Percentiles rank a stretch among this genome's conserved stretches.
These are phyloP conservation scores for Zopfia rhizophila DNA, from an alignment of 2,329 filamentous ascomycete species.

Conservation along the genomic window DNA sequence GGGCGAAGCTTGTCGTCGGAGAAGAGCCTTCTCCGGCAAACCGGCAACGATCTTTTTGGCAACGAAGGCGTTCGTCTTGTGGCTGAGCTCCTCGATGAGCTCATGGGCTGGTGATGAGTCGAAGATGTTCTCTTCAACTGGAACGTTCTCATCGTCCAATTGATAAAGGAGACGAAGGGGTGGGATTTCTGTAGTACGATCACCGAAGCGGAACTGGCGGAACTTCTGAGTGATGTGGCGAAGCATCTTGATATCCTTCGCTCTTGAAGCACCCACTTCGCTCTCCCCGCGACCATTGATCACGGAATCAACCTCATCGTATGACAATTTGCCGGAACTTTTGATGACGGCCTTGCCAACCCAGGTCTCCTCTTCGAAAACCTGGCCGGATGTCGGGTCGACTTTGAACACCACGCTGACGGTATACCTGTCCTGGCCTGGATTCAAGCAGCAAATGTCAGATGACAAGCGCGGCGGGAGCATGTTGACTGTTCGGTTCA, in stretches of 20 bases:
- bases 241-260: constrained; percentile 83
- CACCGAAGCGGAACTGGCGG: constrained; percentile 85
- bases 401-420: constrained; percentile 95
- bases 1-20: constrained; percentile 85
- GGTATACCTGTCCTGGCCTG: constrained; percentile 88
- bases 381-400: constrained; percentile 79
- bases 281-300: constrained; percentile 73
- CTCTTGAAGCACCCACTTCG: constrained; percentile 71
- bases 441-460: constrained; percentile 87
- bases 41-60: constrained; percentile 83
- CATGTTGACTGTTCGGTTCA: constrained; percentile 89
- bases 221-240: constrained; percentile 88
- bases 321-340: constrained; percentile 85
- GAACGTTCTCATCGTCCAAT: constrained; percentile 97
- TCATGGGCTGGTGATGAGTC: constrained; percentile 89
- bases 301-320: constrained; percentile 86
- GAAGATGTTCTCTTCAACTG: constrained; percentile 96
- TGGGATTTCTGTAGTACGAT: constrained; percentile 80
- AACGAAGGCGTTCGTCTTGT: constrained; percentile 91
- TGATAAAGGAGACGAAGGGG: constrained; percentile 91
- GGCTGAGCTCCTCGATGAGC: constrained; percentile 92
- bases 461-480: constrained; percentile 85
- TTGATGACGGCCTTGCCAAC: constrained; percentile 94
- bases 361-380: constrained; percentile 89
- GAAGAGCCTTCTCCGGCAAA: constrained; percentile 89